Base-by-base conservation (phyloP, 2,329 filamentous ascomycete genomes). In the Diaporthe sp. region DNA sequence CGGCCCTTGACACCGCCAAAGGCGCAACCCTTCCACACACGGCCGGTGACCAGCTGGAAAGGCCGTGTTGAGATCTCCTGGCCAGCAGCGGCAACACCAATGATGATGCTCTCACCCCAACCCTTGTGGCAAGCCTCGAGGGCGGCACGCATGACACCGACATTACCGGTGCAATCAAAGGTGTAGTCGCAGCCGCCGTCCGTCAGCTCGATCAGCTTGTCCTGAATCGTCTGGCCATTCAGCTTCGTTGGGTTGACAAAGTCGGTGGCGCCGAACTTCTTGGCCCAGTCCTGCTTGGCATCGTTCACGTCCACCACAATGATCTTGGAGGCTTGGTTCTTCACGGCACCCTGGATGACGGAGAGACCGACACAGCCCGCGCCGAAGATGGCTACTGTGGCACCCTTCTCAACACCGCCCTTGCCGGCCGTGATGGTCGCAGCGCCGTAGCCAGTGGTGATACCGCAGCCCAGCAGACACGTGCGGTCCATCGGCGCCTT, bases 71-170 rank as follows among this genome's bases (percentile, higher is more conserved):
- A 90, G 80, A 98, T 98, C 88, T 98, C 96, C 87, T 98, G 96
- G 71, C 96, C 96, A 75, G 96, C 96, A 80, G 96, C 96, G 77
- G 96, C 96, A 79, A 99, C 97, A 85, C 97, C 97, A 82, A 99
- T 99, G 85, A 99, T 92, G 85, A 99, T 98, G 84, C 94, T 97
- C 90, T 98, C 92, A 81, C 97, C 97, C 97, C 97, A 99, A 70
- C 97, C 97, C 92, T 99, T 99, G 90, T 99, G 97, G 89, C 96
- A 98, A 65, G 97, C 96, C 89, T 99, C 96, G 76, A 99, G 92
- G 55, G 97, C 97, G 72, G 95, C 94, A 78, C 97, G 91, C 97
- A 98, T 99, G 74, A 99, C 97, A 80, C 92, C 91, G 70, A 98
- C 96, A 83, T 98, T 98, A 76, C 97, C 97, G 8, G 97, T 99